phyloP scores from a whole-genome alignment of 1,284 basidiomycete species.

The Laetiporus sulphureus region DNA sequence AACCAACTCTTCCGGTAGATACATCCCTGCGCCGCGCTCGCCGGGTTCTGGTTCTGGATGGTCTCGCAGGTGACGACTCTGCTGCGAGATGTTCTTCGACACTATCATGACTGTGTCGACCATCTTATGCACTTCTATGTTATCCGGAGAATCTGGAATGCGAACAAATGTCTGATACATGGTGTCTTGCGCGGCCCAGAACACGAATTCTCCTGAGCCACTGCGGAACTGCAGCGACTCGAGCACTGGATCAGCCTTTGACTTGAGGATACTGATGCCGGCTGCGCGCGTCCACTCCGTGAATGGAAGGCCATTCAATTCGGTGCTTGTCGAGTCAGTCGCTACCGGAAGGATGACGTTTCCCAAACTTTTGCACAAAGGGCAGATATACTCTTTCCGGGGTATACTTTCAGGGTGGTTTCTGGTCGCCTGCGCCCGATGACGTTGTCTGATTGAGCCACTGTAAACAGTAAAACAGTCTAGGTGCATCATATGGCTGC shows the following conservation, averaged over 20 bases:
- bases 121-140: slow-evolving; percentile 64
- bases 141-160: slow-evolving; percentile 40
- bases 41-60: slow-evolving; percentile 64
- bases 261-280: slow-evolving; percentile 75
- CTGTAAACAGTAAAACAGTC: slow-evolving; percentile 93
- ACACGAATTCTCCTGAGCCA: slow-evolving; percentile 79
- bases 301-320: slow-evolving; percentile 55
- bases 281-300: slow-evolving; percentile 78
- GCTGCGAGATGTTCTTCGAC: slow-evolving; percentile 63
- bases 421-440: slow-evolving; percentile 84
- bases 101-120: slow-evolving; percentile 70
- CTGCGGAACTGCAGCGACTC: slow-evolving; percentile 68
- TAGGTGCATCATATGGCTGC: slow-evolving; percentile 97
- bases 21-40: slow-evolving; percentile 73
- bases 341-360: slow-evolving; percentile 89
- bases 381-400: slow-evolving; percentile 94
- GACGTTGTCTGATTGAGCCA: slow-evolving; percentile 81
- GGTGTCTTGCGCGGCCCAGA: slow-evolving; percentile 76
- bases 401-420: slow-evolving; percentile 94
- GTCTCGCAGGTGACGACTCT: slow-evolving; percentile 69
- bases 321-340: slow-evolving; percentile 32
- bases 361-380: slow-evolving; percentile 96
- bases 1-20: slow-evolving; percentile 86
- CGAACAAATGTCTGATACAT: slow-evolving; percentile 55
- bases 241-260: slow-evolving; percentile 61